A percentile compares a stretch with the other conserved stretches of the same genome.
Evolutionary conservation across 306 rosid species (phyloP).

Genomic region (Parietaria judaica): DNA sequence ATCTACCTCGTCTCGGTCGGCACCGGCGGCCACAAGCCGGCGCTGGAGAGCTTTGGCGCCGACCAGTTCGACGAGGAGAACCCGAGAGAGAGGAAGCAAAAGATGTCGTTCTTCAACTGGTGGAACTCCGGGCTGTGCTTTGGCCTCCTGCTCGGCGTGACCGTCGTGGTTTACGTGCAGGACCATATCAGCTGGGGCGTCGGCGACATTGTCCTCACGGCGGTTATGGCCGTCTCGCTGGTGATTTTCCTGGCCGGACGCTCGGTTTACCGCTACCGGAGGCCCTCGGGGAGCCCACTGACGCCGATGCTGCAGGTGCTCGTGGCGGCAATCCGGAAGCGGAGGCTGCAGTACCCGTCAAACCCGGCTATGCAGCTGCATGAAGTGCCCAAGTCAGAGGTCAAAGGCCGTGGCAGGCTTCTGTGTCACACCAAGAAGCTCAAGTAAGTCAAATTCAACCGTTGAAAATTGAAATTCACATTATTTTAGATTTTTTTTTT

Average conservation of each 20-base stretch:
- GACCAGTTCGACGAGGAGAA: slow-evolving; percentile 89
- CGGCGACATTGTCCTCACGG: slow-evolving; percentile 54
- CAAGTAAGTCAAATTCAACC: slow-evolving; percentile 36
- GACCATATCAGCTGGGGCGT: slow-evolving; percentile 74
- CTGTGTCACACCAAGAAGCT: slow-evolving; percentile 67
- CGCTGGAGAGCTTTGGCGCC: slow-evolving; percentile 89
- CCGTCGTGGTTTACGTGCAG: slow-evolving; percentile 70
- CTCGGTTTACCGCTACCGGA: slow-evolving; percentile 56
- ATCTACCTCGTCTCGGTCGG: slow-evolving; percentile 71
- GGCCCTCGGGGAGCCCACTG: slow-evolving; percentile 74
- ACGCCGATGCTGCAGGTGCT: slow-evolving; percentile 85
- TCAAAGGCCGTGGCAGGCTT: slow-evolving; percentile 32
- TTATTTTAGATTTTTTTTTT: too few species aligned
- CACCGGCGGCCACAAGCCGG: slow-evolving; percentile 90
- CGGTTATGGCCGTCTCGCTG: slow-evolving; percentile 63
- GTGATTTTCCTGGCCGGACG: slow-evolving; percentile 56
- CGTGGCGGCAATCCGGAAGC: slow-evolving; percentile 67
- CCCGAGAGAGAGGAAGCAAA: slow-evolving; percentile 48
- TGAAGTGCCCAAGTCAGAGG: slow-evolving; percentile 39
- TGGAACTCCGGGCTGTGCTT: slow-evolving; percentile 78
- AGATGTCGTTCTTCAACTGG: slow-evolving; percentile 97
- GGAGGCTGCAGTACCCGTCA: slow-evolving; percentile 56
- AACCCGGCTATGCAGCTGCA: slow-evolving; percentile 36
- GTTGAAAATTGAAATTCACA: background rate
- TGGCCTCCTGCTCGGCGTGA: slow-evolving; percentile 76